Evolutionary conservation across 495 filamentous ascomycete genomes (phyloP).

Genomic region (Tuber brumale): DNA sequence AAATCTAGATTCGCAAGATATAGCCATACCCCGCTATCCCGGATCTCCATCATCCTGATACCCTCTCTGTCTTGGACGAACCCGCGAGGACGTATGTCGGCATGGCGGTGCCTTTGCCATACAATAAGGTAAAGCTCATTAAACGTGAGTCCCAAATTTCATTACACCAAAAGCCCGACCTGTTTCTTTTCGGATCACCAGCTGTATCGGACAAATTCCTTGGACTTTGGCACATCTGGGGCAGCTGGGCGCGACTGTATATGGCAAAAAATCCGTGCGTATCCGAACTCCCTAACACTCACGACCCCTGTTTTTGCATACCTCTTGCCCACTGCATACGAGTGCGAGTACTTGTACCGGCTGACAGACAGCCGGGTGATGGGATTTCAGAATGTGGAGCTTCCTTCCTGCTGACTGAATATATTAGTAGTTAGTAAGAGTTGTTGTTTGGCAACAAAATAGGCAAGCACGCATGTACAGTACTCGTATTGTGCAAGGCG

Average conservation of each 20-base stretch:
- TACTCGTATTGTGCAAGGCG: background rate
- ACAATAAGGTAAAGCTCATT: too few relatives aligned
- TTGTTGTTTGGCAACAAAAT: background rate
- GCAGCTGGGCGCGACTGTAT: background rate
- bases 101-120: too few relatives aligned
- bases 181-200: too few relatives aligned
- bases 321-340: background rate
- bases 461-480: background rate
- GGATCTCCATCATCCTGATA: too few relatives aligned
- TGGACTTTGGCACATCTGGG: too few relatives aligned
- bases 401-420: background rate
- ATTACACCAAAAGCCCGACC: too few relatives aligned
- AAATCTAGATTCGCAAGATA: too few relatives aligned
- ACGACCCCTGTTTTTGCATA: background rate
- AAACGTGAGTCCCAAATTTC: too few relatives aligned
- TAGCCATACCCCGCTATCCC: too few relatives aligned
- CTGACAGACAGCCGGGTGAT: background rate
- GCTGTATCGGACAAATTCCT: too few relatives aligned
- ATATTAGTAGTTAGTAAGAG: background rate
- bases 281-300: background rate
- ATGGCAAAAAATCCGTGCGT: background rate
- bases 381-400: background rate
- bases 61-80: too few relatives aligned
- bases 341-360: background rate
- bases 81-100: too few relatives aligned